These are phyloP conservation scores for Monosporascus sp. DNA, from an alignment of 2,329 filamentous ascomycete genomes.

Conservation along the genomic window DNA sequence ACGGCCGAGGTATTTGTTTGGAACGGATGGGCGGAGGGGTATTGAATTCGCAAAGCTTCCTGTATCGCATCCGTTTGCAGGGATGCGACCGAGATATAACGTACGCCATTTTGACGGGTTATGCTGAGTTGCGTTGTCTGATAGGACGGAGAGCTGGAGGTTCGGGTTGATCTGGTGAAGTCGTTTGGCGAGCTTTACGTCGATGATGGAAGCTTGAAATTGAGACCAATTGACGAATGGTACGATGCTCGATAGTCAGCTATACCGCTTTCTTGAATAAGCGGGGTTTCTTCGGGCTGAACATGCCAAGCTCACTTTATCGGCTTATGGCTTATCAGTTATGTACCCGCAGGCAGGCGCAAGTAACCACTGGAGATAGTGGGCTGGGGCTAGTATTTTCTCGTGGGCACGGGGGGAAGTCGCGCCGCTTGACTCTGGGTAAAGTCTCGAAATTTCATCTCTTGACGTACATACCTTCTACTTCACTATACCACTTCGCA, in stretches of 20 bases:
- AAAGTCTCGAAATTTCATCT: neutral
- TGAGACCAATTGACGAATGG: neutral
- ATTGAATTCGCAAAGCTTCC: no score
- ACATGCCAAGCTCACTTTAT: neutral
- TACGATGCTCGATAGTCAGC: neutral
- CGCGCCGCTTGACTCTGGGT: no score
- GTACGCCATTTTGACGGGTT: constrained; percentile 24
- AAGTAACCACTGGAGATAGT: no score
- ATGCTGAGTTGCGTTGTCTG: constrained; percentile 5
- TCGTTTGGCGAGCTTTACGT: neutral
- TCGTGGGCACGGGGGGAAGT: no score
- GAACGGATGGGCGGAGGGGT: no score
- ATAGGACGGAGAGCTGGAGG: constrained; percentile 10
- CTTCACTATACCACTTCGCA: neutral
- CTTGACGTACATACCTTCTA: neutral
- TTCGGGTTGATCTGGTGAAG: constrained; percentile 16
- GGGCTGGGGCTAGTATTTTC: no score
- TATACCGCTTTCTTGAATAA: neutral
- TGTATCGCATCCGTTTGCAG: no score
- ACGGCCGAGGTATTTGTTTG: neutral
- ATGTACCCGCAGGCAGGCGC: neutral
- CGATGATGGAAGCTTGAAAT: neutral
- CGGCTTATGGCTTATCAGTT: neutral
- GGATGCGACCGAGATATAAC: constrained; percentile 6
- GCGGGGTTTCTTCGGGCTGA: neutral